These are phyloP conservation scores for Ophioceras dolichostomum DNA, from an alignment of 2,329 filamentous ascomycete genomes.

Conservation along the genomic window DNA sequence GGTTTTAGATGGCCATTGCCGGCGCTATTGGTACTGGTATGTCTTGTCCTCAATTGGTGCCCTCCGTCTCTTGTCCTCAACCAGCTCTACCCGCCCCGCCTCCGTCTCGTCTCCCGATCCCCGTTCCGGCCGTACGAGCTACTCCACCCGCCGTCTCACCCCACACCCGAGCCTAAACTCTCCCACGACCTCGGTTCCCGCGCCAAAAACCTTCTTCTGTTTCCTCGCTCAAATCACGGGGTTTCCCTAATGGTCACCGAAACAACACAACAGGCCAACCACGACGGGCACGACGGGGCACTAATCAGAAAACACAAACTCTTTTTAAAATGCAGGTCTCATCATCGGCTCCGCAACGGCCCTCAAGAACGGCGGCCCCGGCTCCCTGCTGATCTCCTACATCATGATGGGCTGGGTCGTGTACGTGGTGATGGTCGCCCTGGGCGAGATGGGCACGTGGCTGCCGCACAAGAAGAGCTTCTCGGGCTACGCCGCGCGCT, in stretches of 20 bases:
- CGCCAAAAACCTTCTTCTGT: neutral
- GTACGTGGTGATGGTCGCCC: conserved; percentile 53
- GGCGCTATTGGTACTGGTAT: conserved; percentile 21
- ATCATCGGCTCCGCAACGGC: conserved; percentile 39
- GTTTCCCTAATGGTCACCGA: too few relatives aligned
- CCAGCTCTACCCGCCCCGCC: too few relatives aligned
- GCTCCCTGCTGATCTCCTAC: conserved; percentile 24
- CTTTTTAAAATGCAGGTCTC: conserved; percentile 24
- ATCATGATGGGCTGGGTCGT: conserved; percentile 30
- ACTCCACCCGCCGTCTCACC: neutral
- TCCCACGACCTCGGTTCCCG: too few relatives aligned
- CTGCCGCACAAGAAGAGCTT: conserved; percentile 51
- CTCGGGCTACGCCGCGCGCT: conserved; percentile 51
- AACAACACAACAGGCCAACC: too few relatives aligned
- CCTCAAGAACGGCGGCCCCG: conserved; percentile 32
- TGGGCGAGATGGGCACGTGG: conserved; percentile 60
- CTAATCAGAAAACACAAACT: too few relatives aligned
- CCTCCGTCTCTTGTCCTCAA: too few relatives aligned
- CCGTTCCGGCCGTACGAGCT: too few relatives aligned
- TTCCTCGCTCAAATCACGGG: neutral
- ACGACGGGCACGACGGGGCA: too few relatives aligned
- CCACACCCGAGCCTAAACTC: too few relatives aligned
- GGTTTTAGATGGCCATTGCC: conserved; percentile 23
- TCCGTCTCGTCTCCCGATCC: too few relatives aligned
- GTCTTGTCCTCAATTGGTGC: neutral